These are phyloP conservation scores for Nicotiana paniculata DNA, from an alignment of 257 asterid genomes.

Conservation along the genomic window DNA sequence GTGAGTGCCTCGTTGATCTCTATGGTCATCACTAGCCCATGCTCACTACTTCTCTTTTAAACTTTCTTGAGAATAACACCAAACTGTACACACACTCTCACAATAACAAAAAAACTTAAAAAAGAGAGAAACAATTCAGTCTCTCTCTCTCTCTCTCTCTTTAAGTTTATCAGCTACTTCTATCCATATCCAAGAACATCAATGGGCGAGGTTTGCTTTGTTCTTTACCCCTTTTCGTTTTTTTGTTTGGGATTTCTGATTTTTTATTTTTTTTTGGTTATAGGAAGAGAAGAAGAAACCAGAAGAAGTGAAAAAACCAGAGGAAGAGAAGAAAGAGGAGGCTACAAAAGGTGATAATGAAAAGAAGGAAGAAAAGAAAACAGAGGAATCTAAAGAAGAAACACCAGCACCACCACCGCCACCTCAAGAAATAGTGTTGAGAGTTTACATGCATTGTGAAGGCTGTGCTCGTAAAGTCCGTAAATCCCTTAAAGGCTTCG, in stretches of 20 bases:
- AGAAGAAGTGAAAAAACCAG: conserved; percentile 31
- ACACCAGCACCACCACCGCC: conserved; percentile 34
- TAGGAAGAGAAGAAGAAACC: conserved; percentile 2
- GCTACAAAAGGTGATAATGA: neutral
- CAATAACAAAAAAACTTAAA: neutral
- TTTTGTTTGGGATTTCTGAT: neutral
- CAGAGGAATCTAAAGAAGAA: conserved; percentile 29
- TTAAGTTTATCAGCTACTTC: neutral
- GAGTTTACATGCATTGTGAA: conserved; percentile 97
- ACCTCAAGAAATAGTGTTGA: conserved; percentile 70
- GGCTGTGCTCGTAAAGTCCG: conserved; percentile 97
- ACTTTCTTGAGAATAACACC: neutral
- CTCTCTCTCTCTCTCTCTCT: neutral
- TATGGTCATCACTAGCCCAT: neutral
- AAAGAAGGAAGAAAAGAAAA: neutral
- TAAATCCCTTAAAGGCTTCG: conserved; percentile 75
- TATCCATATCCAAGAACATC: neutral
- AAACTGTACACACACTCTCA: neutral
- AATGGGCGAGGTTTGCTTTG: conserved; percentile 29
- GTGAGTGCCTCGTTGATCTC: neutral
- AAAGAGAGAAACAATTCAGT: neutral
- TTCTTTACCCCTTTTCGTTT: neutral
- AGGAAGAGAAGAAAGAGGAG: conserved; percentile 26
- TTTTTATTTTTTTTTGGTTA: neutral
- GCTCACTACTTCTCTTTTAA: neutral